Evolutionary conservation across 2,329 filamentous ascomycete species (phyloP), one percentile per base, ranked within the genome.

Genomic region (Epicoccum nigrum): DNA sequence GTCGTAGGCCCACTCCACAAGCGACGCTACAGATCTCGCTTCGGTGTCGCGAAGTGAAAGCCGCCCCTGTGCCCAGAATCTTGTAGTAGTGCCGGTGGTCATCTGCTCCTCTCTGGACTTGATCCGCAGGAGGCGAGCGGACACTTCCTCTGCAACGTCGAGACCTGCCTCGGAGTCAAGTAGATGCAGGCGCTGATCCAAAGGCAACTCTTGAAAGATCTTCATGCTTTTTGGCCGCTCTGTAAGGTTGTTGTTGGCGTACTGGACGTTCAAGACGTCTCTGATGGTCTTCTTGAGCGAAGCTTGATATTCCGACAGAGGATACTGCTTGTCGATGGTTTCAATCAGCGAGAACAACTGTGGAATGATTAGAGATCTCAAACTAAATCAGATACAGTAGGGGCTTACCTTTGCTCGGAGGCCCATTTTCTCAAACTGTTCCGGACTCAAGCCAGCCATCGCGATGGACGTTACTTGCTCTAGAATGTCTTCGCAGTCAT

Each of bases 1-100:
- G 5, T 43, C 27, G 33, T 65, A 65, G 0, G 66, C 35, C 66
- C 66, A 71, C 6, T 55, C 15, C 2, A 63, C 40, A 1, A 70
- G 11, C 2, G 41, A 46, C 2, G 17, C 13, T 1, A 70, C 47
- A 4, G 56, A 54, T 0, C 33, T 25, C 2, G 39, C 37, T 4
- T 58, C 56, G 5, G 33, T 13, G 4, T 25, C 19, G 0, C 42
- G 55, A 1, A 70, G 35, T 1, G 65, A 2, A 6, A 68, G 52
- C 2, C 55, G 55, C 1, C 46, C 34, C 7, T 68, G 61, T 0
- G 60, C 64, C 7, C 58, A 55, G 12, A 65, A 63, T 16, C 52
- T 62, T 5, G 41, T 1, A 0, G 16, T 0, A 12, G 57, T 50
- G 0, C 20, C 33, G n/a, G 42, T 27, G 1, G 60, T 58, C 0